phyloP scores from a whole-genome alignment of 257 asterid genomes.

The Buddleja alternifolia region DNA sequence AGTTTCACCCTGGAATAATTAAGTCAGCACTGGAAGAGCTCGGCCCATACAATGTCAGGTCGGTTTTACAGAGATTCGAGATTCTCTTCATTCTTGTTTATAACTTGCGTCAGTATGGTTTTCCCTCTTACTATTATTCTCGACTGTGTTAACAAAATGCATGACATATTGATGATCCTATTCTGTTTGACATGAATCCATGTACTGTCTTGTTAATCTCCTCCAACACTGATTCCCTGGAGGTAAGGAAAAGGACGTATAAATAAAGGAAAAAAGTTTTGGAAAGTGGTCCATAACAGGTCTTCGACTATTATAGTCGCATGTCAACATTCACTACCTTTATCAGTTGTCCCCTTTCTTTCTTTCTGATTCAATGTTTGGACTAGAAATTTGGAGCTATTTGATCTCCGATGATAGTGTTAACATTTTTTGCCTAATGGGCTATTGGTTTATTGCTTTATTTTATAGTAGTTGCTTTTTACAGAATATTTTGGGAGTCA shows the following conservation, averaged over 20 bases:
- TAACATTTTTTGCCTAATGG: slow-evolving; percentile 4
- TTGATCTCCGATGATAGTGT: slow-evolving; percentile 19
- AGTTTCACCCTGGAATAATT: slow-evolving; percentile 56
- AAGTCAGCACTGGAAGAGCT: slow-evolving; percentile 80
- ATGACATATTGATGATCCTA: slow-evolving; percentile 8
- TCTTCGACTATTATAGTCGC: not conserved
- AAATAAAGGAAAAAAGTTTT: slow-evolving; percentile 1
- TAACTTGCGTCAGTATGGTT: slow-evolving; percentile 22
- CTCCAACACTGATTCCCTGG: not conserved
- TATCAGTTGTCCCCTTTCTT: not conserved
- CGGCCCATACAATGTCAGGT: slow-evolving; percentile 73
- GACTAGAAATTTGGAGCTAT: slow-evolving; percentile 20
- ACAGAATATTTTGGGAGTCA: slow-evolving; percentile 97
- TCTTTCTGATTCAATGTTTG: slow-evolving; percentile 14
- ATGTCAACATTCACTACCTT: not conserved
- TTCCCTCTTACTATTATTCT: slow-evolving; percentile 11
- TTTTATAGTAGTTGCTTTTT: slow-evolving; percentile 24
- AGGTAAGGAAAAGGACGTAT: not conserved
- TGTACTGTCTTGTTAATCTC: not conserved
- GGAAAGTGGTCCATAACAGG: slow-evolving; percentile 4
- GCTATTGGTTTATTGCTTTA: slow-evolving; percentile 26
- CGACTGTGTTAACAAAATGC: not conserved
- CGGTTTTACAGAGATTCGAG: slow-evolving; percentile 27
- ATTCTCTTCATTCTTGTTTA: slow-evolving; percentile 13
- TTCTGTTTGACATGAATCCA: slow-evolving; percentile 20